Evolutionary conservation across 2,329 filamentous ascomycete species (phyloP), one percentile per base, ranked within the genome.

Genomic region (Colletotrichum sp.): DNA sequence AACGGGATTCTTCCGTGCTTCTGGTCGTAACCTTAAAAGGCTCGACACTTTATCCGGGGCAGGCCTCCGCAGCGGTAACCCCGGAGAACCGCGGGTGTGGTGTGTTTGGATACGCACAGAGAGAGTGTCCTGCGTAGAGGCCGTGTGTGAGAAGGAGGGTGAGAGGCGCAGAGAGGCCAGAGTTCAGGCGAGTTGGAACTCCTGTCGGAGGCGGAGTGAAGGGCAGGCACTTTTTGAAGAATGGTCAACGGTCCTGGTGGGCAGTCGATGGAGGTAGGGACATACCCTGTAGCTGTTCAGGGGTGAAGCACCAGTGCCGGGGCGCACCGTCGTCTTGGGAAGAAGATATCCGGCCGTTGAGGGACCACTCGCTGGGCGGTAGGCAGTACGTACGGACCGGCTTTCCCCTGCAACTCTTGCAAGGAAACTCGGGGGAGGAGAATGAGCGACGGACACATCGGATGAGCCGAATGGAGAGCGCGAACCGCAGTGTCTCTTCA

Each of bases 1-100:
- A 76, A 57, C 55, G 48, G 61, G 32, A 70, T 58, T 68, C 73
- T 63, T 77, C 65, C 75, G 72, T 60, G 26, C 34, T 63, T 64
- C 73, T 65, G 28, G 43, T 58, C 34, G 73, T 68, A 73, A 68
- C 55, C 57, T 68, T 68, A 38, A 67, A 61, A 18, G 32, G 30
- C 15, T 34, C 55, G 16, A 28, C 60, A 67, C 55, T 68, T 60
- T 72, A 57, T 48, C 55, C 61, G 69, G 69, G 60, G 34, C 26
- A 58, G 67, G 16, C 24, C 30, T 73, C 57, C 30, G 58, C 58
- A 34, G 58, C 26, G 30, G 30, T 21, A 30, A 34, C 28, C 58
- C 58, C 18, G 30, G n/a, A 21, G 43, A 52, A 21, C n/a, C 43
- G 43, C 43, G 43, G 43, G 6, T 13, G 43, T 52, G n/a, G n/a